Conservation (phyloP, 2,329 filamentous ascomycete species). For the Lachnellula suecica region DNA sequence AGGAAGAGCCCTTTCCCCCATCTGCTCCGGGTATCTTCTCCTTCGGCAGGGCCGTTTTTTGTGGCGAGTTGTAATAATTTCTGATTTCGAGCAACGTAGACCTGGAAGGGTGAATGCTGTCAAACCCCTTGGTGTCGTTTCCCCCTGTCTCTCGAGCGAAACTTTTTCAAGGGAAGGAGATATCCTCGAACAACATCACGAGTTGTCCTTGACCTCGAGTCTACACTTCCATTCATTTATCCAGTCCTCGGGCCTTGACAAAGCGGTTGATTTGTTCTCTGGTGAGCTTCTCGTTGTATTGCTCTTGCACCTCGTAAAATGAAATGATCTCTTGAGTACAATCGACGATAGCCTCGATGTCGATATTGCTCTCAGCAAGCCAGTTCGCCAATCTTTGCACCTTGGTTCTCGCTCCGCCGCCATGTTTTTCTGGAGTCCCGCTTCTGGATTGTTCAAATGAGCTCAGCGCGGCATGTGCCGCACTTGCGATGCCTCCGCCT, state of each 20-base stretch:
- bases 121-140: too few species aligned
- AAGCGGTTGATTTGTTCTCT: conserved; percentile 36
- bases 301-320: conserved; percentile 57
- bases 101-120: too few species aligned
- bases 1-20: too few species aligned
- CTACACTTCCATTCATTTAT: conserved; percentile 27
- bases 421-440: conserved; percentile 20
- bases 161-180: not conserved
- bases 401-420: conserved; percentile 26
- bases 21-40: too few species aligned
- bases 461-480: conserved; percentile 32
- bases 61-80: too few species aligned
- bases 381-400: conserved; percentile 60
- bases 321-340: conserved; percentile 72
- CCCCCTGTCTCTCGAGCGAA: not conserved
- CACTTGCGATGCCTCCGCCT: conserved; percentile 33
- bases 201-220: not conserved
- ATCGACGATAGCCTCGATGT: conserved; percentile 67
- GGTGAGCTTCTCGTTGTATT: conserved; percentile 36
- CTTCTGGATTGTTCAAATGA: conserved; percentile 26
- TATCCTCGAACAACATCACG: not conserved
- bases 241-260: conserved; percentile 35
- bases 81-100: too few species aligned
- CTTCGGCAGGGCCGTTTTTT: too few species aligned
- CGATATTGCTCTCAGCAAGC: conserved; percentile 68